A percentile compares a stretch with the other conserved stretches of the same genome.
These are phyloP conservation scores for Penicillium ochrochloron DNA, from an alignment of 495 filamentous ascomycete genomes.

Conservation along the genomic window DNA sequence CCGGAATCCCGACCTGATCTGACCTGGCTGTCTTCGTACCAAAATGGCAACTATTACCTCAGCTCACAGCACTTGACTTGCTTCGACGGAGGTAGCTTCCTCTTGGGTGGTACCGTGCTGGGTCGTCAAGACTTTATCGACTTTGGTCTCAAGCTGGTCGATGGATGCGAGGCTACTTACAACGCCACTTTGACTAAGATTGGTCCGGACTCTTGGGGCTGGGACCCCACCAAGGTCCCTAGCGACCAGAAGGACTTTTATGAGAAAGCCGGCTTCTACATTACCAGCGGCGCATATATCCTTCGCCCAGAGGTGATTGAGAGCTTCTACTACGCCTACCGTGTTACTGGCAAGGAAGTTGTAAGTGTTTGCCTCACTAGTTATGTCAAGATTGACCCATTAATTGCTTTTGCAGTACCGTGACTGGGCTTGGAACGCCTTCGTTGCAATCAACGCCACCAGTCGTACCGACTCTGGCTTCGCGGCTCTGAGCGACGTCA, in stretches of 20 bases:
- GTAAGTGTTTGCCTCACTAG: constrained; percentile 29
- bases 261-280: constrained; percentile 71
- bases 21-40: constrained; percentile 73
- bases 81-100: constrained; percentile 86
- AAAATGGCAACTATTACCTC: constrained; percentile 54
- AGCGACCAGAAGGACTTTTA: constrained; percentile 61
- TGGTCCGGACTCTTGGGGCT: constrained; percentile 78
- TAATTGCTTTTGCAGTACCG: constrained; percentile 60
- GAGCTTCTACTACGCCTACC: constrained; percentile 86
- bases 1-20: constrained; percentile 70
- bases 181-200: constrained; percentile 68
- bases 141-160: constrained; percentile 75
- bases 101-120: constrained; percentile 79
- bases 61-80: constrained; percentile 73
- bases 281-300: constrained; percentile 63
- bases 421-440: constrained; percentile 87
- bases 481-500: constrained; percentile 69
- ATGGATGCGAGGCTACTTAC: constrained; percentile 79
- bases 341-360: constrained; percentile 67
- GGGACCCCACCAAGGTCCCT: constrained; percentile 61
- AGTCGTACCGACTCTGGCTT: constrained; percentile 70
- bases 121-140: constrained; percentile 64
- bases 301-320: constrained; percentile 87
- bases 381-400: background rate
- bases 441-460: constrained; percentile 68